Base-by-base conservation (phyloP, 2,329 filamentous ascomycete species). In the Diaporthe aspalathi region DNA sequence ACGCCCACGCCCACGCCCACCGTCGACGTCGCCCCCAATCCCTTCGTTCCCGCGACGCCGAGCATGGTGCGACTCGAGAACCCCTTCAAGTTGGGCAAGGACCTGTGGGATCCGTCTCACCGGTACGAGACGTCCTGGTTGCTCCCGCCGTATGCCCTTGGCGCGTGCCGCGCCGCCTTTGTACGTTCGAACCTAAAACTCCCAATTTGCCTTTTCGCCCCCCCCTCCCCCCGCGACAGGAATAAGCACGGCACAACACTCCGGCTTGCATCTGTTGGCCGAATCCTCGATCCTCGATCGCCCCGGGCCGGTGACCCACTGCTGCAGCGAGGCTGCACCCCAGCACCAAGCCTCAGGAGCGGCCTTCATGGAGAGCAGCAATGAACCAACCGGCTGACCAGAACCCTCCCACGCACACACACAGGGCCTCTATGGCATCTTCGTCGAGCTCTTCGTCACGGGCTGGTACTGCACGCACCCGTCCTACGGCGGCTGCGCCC, bases 101-200 rank as follows among this genome's bases (percentile, higher is more conserved):
- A 80, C 73, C 77, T 80, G 40, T 89, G 84, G 83, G 87, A 89
- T 77, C 86, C 86, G 8, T 84, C 87, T 52, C 87, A 92, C 80
- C 89, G 91, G 71, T 94, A 93, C 82, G 89, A 90, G 80, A 96
- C 93, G 20, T 97, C 93, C 17, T 97, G 93, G 93, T 80, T 95
- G 11, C 81, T 97, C n/a, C 81, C 89, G 29, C 92, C 93, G 0
- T 86, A 86, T 76, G 76, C 86, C 1, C 85, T 95, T 60, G 90
- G 89, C 75, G 81, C 79, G 67, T 78, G 88, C 65, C 90, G 91
- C 73, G 87, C 87, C 62, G 72, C 84, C 50, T 84, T 90, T 77
- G 84, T 88, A 80, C 76, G 84, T 86, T 68, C 50, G 24, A 65
- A 65, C 43, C 43, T 38, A 47, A 57, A 9, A 57, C 14, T 22